Conservation (phyloP, 768 basidiomycete species). For the Pulveroboletus sp. region DNA sequence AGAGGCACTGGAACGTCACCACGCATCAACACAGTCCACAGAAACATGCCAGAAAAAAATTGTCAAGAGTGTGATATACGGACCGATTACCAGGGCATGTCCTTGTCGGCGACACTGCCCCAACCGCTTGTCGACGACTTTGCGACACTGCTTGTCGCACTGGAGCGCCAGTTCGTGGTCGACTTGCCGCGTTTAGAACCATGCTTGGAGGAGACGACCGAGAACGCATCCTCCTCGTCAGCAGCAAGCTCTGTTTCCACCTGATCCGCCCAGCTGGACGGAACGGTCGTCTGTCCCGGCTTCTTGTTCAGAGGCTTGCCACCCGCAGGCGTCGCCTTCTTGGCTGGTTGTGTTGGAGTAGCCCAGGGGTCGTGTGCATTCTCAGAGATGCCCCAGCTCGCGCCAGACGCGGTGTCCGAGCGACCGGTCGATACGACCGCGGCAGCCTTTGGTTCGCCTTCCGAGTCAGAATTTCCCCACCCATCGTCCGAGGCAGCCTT, state of each 20-base stretch:
- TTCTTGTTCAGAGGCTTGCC: conserved; percentile 4
- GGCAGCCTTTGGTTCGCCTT: conserved; percentile 8
- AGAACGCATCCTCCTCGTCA: not conserved
- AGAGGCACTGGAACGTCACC: not conserved
- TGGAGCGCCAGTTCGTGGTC: conserved; percentile 7
- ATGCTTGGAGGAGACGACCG: conserved; percentile 11
- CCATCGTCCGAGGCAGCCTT: conserved; percentile 6
- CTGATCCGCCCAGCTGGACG: conserved; percentile 28
- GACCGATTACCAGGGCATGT: conserved; percentile 24
- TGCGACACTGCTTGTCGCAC: not conserved
- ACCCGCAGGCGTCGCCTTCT: conserved; percentile 3
- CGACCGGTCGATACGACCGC: not conserved
- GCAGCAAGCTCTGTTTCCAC: conserved; percentile 17
- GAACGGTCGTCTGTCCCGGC: conserved; percentile 1
- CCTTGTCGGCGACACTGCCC: conserved; percentile 14
- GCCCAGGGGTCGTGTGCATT: conserved; percentile 23
- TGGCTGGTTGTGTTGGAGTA: not conserved
- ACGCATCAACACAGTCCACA: conserved; percentile 1
- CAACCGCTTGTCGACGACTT: conserved; percentile 26
- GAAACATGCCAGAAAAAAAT: not conserved
- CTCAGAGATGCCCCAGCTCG: conserved; percentile 24
- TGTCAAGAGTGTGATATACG: not conserved
- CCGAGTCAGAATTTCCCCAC: conserved; percentile 23
- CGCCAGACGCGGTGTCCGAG: conserved; percentile 15
- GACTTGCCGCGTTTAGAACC: conserved; percentile 12